Conservation (phyloP, 352 stramenopile genomes). For the Phytophthora quininea region DNA sequence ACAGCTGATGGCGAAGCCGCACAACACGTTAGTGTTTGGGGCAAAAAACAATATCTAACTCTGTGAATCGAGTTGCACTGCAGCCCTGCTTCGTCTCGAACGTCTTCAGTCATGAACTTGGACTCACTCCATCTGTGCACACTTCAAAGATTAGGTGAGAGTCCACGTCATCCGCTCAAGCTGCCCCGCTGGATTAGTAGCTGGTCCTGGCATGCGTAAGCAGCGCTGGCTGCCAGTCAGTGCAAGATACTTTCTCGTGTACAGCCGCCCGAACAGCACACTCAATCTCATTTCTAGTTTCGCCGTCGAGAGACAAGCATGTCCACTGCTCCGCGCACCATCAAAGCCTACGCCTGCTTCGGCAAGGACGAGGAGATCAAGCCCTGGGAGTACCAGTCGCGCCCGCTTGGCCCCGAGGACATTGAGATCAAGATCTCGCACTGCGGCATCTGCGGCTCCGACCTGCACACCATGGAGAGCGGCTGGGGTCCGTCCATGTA, state of each 20-base stretch:
- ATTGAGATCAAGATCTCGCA: conserved; percentile 59
- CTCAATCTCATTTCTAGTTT: background rate
- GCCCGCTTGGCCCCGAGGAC: conserved; percentile 41
- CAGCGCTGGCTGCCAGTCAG: conserved; percentile 4
- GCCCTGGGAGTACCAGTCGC: conserved; percentile 40
- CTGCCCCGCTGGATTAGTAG: conserved; percentile 25
- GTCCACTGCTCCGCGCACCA: conserved; percentile 26
- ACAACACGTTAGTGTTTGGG: too few species aligned
- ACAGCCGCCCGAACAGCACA: background rate
- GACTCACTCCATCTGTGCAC: too few species aligned
- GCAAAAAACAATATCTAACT: too few species aligned
- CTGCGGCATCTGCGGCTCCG: conserved; percentile 53
- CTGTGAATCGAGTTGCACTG: too few species aligned
- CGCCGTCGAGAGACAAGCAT: background rate
- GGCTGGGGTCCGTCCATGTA: conserved; percentile 45
- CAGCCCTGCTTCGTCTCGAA: too few species aligned
- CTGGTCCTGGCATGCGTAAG: conserved; percentile 20
- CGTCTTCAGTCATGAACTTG: too few species aligned
- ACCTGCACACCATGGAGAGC: conserved; percentile 49
- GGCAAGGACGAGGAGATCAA: conserved; percentile 26
- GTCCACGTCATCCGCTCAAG: background rate
- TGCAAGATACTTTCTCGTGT: background rate
- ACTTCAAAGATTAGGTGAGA: background rate
- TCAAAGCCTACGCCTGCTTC: conserved; percentile 47
- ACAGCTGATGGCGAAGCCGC: too few species aligned